Evolutionary conservation across 1,284 basidiomycete species (phyloP).

Genomic region (Hemileia vastatrix): DNA sequence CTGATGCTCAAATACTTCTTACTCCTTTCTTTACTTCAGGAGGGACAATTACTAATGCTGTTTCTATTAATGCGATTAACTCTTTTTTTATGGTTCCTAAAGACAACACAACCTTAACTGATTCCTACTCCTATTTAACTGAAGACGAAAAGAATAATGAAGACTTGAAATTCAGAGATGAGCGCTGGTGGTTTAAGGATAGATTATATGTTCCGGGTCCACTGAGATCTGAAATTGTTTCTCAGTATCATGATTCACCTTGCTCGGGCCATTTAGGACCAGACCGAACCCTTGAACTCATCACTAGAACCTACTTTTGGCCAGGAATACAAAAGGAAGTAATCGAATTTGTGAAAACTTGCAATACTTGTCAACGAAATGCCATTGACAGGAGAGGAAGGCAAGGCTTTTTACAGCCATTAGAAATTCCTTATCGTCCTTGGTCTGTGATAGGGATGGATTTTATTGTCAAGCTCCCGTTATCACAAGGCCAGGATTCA

Average conservation of each 20-base stretch:
- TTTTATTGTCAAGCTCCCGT: constrained; percentile 48
- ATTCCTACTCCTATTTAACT: not conserved
- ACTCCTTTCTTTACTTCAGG: not conserved
- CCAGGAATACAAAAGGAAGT: not conserved
- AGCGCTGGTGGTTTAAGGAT: not conserved
- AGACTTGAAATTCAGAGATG: not conserved
- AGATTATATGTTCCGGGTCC: not conserved
- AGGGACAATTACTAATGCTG: no score
- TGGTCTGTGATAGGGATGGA: constrained; percentile 50
- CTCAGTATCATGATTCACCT: not conserved
- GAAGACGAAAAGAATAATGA: not conserved
- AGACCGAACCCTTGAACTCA: not conserved
- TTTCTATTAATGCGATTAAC: not conserved
- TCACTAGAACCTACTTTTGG: not conserved
- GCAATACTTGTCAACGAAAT: constrained; percentile 7
- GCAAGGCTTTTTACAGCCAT: constrained; percentile 45
- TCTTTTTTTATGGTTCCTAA: no score
- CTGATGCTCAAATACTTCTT: not conserved
- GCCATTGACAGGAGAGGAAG: not conserved
- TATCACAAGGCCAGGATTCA: constrained; percentile 42
- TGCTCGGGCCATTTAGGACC: not conserved
- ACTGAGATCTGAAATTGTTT: not conserved
- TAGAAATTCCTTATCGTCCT: constrained; percentile 41
- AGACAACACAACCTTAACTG: no score
- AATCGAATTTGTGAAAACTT: not conserved